Evolutionary conservation across 2,329 filamentous ascomycete species (phyloP), one percentile per base, ranked within the genome.

Genomic region (Phyllosticta paracitricarpa): DNA sequence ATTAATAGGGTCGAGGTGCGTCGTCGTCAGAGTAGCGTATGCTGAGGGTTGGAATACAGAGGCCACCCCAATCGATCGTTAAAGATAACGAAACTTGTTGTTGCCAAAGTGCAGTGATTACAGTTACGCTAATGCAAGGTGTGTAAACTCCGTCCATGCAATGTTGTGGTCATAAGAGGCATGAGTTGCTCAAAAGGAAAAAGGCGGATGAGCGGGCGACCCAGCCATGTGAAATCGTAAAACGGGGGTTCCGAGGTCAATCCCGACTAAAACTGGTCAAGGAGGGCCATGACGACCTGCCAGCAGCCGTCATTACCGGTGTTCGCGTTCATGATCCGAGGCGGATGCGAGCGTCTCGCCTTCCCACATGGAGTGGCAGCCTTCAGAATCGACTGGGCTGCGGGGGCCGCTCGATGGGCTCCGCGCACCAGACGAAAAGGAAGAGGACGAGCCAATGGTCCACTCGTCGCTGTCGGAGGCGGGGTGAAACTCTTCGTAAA

Each of bases 361-460:
- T 66, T 83, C 82, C 82, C 81, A 83, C 14, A 78, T 71, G 65
- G 81, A 79, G 40, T 48, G 40, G 4, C n/a, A 48, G 63, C 78
- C 78, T 64, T 87, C 85, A n/a, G 60, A 62, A 65, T 86, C 83
- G 33, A 83, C 69, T 25, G 79, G 78, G 52, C 77, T 79, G 26
- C 75, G 73, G 35, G 74, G 67, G 40, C 73, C 78, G 51, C 75
- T 69, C 30, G 78, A 81, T 24, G 83, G 84, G 68, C 84, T 86
- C 58, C 84, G 72, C 57, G 82, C 84, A 57, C 83, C 83, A 25
- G 83, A 87, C 51, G 86, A 89, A 71, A 88, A 84, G 51, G 84
- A 86, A 0, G 89, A 94, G 60, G 86, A 91, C 67, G 90, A 94
- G 63, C 89, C 91, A 54, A 93, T 83, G 8, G 91, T 93, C 91